These are phyloP conservation scores for Rheum nobile DNA, from an alignment of 148 eudicot species.

Conservation along the genomic window DNA sequence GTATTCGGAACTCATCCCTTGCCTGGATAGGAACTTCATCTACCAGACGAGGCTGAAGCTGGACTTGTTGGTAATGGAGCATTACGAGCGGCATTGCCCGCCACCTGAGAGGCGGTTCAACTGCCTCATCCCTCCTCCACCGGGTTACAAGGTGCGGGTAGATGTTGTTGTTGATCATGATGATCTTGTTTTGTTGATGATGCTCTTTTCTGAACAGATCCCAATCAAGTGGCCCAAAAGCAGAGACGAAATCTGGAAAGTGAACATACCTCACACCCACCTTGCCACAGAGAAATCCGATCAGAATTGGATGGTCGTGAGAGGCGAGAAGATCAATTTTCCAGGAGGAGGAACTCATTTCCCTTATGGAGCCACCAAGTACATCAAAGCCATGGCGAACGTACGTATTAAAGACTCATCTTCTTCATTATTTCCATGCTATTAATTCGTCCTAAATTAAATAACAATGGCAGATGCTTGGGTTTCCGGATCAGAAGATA, in stretches of 20 bases:
- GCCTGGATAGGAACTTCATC: constrained; percentile 33
- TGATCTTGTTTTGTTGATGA: no score
- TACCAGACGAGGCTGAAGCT: constrained; percentile 35
- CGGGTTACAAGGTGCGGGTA: constrained; percentile 31
- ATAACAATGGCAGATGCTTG: constrained; percentile 28
- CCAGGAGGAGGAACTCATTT: constrained; percentile 51
- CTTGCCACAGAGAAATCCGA: constrained; percentile 45
- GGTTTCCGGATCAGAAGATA: constrained; percentile 22
- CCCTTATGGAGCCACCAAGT: constrained; percentile 37
- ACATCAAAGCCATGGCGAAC: constrained; percentile 32
- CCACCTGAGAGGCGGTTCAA: constrained; percentile 36
- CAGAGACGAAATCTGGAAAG: constrained; percentile 47
- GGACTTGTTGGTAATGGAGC: constrained; percentile 38
- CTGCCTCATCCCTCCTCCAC: constrained; percentile 42
- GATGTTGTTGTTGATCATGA: not conserved
- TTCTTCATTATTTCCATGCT: no score
- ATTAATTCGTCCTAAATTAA: no score
- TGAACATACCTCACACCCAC: constrained; percentile 43
- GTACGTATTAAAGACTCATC: not conserved
- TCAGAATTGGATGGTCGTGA: constrained; percentile 41
- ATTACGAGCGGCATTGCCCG: constrained; percentile 42
- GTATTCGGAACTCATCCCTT: constrained; percentile 38
- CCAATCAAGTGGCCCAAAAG: constrained; percentile 44
- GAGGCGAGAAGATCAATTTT: constrained; percentile 36
- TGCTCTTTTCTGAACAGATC: constrained; percentile 8